Evolutionary conservation across 495 filamentous ascomycete species (phyloP), one percentile per base, ranked within the genome.

Genomic region (Penicillium samsonianum): DNA sequence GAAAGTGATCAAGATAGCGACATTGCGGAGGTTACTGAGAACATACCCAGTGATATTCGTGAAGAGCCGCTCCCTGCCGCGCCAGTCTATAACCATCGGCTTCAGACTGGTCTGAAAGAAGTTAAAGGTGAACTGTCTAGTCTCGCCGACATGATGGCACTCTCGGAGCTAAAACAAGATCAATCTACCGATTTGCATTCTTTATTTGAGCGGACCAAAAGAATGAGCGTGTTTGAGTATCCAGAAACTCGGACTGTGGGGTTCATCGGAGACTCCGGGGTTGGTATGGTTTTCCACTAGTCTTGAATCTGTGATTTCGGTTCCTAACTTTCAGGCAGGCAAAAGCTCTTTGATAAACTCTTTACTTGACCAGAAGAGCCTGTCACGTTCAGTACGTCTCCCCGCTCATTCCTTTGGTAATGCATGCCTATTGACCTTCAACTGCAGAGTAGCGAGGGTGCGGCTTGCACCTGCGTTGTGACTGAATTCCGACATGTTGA

Each of bases 271-370:
- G 59, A 55, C 51, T 55, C 28, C 22, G 61, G 65, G 43, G 65
- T 55, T 48, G 50, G 40, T 50, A 41, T 44, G 43, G 10, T 1
- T 30, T 30, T 9, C 0, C 28, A 10, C 8, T 30, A 9, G 7
- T 30, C 28, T 30, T 33, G n/a, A n/a, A n/a, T n/a, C 9, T 33
- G 10, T 33, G 10, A 12, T 2, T 33, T 12, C 30, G 1, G 2
- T 11, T 12, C 4, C 30, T 33, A 12, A 33, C 11, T 2, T 7
- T 26, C 8, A 4, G 2, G 17, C 31, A 69, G 71, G 71, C 0
- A 74, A 74, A 57, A 74, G 71, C 52, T 67, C 60, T 10, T 3
- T 74, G 1, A 70, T 74, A 22, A 74, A 74, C 35, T 74, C 67
- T 3, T 20, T 74, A 10, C 64, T 74, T 5, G 63, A 67, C 33